Conservation (phyloP, 441 rosid genomes). For the Kokia cookei region DNA sequence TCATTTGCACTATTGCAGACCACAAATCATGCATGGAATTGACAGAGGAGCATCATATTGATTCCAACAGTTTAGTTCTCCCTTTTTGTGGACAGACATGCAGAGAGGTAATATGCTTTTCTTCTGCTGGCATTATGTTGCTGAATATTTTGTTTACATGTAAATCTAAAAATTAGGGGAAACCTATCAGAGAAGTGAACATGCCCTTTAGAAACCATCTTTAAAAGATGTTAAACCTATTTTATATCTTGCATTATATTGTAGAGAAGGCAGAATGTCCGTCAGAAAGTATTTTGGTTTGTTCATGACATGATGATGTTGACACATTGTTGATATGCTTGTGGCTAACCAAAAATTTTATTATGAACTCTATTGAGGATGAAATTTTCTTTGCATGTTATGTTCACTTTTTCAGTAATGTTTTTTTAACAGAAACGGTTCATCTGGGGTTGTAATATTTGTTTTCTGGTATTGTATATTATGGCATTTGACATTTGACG, state of each 20-base stretch:
- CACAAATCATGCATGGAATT: conserved; percentile 63
- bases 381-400: not conserved
- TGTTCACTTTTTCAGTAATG: not conserved
- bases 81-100: conserved; percentile 76
- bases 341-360: not conserved
- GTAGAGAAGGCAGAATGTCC: not conserved
- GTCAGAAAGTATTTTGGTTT: not conserved
- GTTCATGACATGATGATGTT: not conserved
- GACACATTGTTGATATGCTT: not conserved
- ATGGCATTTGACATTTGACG: not conserved
- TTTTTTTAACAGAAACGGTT: not conserved
- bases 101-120: conserved; percentile 49
- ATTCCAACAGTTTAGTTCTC: conserved; percentile 26
- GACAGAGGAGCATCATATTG: conserved; percentile 34
- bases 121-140: not conserved
- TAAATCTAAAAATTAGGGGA: not conserved
- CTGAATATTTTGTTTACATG: not conserved
- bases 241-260: not conserved
- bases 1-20: conserved; percentile 36
- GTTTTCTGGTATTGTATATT: not conserved
- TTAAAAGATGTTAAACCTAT: not conserved
- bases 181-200: not conserved
- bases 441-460: not conserved
- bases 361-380: not conserved
- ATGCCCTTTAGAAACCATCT: not conserved